Percentiles rank a stretch among this genome's conserved stretches.
phyloP scores from a whole-genome alignment of 2,329 filamentous ascomycete species.

The Polychaeton citri region DNA sequence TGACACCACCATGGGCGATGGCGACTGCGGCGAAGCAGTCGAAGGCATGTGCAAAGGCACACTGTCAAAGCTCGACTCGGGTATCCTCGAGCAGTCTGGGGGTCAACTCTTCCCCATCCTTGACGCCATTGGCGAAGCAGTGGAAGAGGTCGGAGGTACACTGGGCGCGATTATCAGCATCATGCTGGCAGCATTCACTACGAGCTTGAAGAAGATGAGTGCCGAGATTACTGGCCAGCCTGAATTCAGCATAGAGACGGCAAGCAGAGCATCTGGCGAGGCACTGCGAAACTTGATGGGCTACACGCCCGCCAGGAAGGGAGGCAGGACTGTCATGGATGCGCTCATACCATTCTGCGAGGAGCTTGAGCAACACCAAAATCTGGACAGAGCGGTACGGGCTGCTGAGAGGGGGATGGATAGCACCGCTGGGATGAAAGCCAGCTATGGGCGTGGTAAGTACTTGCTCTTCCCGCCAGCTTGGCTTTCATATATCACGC shows the following conservation, averaged over 20 bases:
- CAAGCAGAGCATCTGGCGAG: conserved; percentile 18
- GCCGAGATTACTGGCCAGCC: conserved; percentile 11
- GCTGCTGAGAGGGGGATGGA: conserved; percentile 20
- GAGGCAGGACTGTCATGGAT: conserved; percentile 26
- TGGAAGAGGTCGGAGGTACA: conserved; percentile 25
- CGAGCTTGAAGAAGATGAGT: conserved; percentile 23
- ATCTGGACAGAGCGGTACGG: conserved; percentile 17
- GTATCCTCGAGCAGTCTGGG: conserved; percentile 10
- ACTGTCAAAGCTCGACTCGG: conserved; percentile 17
- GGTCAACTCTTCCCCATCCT: conserved; percentile 20
- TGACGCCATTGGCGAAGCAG: conserved; percentile 19
- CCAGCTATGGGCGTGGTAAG: conserved; percentile 22
- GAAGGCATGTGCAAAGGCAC: conserved; percentile 23
- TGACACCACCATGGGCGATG: conserved; percentile 52
- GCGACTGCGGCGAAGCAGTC: conserved; percentile 50
- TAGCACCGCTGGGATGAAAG: conserved; percentile 22
- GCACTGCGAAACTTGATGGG: conserved; percentile 31
- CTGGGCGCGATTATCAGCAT: conserved; percentile 25
- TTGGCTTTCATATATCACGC: neutral
- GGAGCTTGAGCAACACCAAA: conserved; percentile 13
- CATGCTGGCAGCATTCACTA: conserved; percentile 24
- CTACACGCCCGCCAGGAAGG: conserved; percentile 22
- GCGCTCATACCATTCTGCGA: conserved; percentile 25
- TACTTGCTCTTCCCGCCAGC: neutral
- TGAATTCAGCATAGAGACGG: conserved; percentile 11